Conservation (phyloP, 371 early-diverging fungal genomes). For the Nematocida minor region DNA sequence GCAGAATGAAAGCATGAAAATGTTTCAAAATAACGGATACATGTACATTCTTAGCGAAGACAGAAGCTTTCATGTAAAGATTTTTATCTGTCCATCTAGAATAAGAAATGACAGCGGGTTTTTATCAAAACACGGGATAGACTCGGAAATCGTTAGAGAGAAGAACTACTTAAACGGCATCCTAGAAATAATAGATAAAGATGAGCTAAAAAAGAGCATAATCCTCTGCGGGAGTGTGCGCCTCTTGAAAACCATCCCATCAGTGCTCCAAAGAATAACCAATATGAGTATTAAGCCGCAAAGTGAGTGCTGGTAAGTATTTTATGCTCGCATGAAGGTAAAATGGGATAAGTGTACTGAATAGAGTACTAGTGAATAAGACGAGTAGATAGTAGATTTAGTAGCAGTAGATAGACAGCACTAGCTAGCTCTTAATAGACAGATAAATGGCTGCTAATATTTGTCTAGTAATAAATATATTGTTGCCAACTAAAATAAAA, state of each 20-base stretch:
- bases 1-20: background rate
- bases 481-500: no score
- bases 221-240: conserved; percentile 6
- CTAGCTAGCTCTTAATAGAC: no score
- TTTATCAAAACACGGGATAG: background rate
- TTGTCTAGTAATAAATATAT: no score
- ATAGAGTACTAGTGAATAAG: no score
- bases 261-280: background rate
- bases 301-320: conserved; percentile 9
- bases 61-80: background rate
- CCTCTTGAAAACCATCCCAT: background rate
- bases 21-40: background rate
- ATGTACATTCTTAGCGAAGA: background rate
- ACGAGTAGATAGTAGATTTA: no score
- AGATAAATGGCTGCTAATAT: no score
- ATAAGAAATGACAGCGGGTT: background rate
- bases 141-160: background rate
- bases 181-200: background rate
- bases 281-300: background rate
- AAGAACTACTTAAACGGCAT: background rate
- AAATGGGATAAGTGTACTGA: no score
- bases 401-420: no score
- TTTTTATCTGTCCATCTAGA: background rate
- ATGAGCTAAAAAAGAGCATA: conserved; percentile 5
- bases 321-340: no score